phyloP scores from a whole-genome alignment of 306 rosid species.

The Ochetophila trinervis region DNA sequence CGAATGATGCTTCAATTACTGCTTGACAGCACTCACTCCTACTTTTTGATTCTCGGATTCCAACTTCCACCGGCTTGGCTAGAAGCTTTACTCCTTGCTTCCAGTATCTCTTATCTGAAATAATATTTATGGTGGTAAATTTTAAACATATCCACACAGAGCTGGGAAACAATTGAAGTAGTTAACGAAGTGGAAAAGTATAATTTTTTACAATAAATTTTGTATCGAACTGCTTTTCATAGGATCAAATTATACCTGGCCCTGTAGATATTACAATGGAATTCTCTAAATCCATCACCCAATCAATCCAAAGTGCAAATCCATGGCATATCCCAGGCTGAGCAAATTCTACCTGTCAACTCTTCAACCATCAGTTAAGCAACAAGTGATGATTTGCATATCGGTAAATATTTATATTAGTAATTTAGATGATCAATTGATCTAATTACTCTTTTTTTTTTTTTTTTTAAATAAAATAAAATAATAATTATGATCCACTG shows the following conservation, averaged over 20 bases:
- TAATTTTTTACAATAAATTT: background rate
- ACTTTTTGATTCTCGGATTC: slow-evolving; percentile 23
- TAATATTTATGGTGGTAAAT: background rate
- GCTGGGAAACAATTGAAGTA: background rate
- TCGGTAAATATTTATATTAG: background rate
- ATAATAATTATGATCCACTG: no score
- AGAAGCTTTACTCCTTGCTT: slow-evolving; percentile 95
- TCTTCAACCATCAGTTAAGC: slow-evolving; percentile 17
- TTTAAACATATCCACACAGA: background rate
- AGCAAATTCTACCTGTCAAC: slow-evolving; percentile 54
- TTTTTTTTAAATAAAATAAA: no score
- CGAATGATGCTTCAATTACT: slow-evolving; percentile 54
- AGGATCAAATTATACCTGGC: slow-evolving; percentile 56
- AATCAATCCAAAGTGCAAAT: slow-evolving; percentile 83
- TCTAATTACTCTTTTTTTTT: no score
- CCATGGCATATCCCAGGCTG: slow-evolving; percentile 78
- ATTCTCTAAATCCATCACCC: slow-evolving; percentile 75
- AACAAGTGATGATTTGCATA: slow-evolving; percentile 6
- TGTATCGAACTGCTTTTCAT: slow-evolving; percentile 6
- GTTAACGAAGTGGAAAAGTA: background rate
- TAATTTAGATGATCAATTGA: no score
- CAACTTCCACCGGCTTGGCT: slow-evolving; percentile 57
- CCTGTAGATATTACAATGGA: slow-evolving; percentile 67
- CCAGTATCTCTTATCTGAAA: slow-evolving; percentile 83
- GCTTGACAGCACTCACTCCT: slow-evolving; percentile 37